These are phyloP conservation scores for Phanerodontia chrysosporium DNA, from an alignment of 768 basidiomycete genomes.

Conservation along the genomic window DNA sequence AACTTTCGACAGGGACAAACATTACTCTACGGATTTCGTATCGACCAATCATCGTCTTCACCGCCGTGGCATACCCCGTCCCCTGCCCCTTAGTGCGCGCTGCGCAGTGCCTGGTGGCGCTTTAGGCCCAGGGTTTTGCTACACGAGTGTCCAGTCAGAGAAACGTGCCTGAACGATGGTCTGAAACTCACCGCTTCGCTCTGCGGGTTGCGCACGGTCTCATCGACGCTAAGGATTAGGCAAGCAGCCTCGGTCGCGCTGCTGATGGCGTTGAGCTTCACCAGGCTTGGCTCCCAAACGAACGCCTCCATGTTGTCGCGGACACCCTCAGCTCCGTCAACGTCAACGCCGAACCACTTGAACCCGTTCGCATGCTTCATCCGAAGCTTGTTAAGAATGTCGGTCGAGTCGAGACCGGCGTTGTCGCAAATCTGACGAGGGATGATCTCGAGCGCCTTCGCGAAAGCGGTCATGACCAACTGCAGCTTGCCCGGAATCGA, in stretches of 20 bases:
- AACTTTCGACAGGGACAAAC: constrained; percentile 17
- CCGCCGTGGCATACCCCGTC: constrained; percentile 77
- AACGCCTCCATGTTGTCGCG: constrained; percentile 97
- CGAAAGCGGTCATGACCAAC: constrained; percentile 90
- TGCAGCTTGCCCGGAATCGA: constrained; percentile 95
- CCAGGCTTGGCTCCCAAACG: constrained; percentile 96
- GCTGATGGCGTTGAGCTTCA: constrained; percentile 92
- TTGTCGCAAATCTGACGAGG: constrained; percentile 99
- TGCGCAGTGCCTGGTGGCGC: constrained; percentile 91
- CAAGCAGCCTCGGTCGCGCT: constrained; percentile 97
- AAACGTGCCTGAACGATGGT: not conserved
- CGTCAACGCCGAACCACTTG: constrained; percentile 91
- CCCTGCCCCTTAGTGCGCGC: constrained; percentile 80
- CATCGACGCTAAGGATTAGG: constrained; percentile 92
- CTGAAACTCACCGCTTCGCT: constrained; percentile 69
- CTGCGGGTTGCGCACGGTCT: constrained; percentile 94
- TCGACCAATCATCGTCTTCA: constrained; percentile 28
- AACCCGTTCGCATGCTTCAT: constrained; percentile 92
- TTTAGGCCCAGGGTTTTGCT: constrained; percentile 82
- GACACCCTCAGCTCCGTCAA: constrained; percentile 84
- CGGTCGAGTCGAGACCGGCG: constrained; percentile 95
- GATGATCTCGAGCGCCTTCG: constrained; percentile 95
- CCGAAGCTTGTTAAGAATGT: constrained; percentile 93
- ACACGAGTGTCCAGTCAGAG: constrained; percentile 17
- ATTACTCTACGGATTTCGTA: constrained; percentile 19